Evolutionary conservation across 768 basidiomycete genomes (phyloP), one percentile per base, ranked within the genome.

Genomic region (Lanmaoa rubissima): DNA sequence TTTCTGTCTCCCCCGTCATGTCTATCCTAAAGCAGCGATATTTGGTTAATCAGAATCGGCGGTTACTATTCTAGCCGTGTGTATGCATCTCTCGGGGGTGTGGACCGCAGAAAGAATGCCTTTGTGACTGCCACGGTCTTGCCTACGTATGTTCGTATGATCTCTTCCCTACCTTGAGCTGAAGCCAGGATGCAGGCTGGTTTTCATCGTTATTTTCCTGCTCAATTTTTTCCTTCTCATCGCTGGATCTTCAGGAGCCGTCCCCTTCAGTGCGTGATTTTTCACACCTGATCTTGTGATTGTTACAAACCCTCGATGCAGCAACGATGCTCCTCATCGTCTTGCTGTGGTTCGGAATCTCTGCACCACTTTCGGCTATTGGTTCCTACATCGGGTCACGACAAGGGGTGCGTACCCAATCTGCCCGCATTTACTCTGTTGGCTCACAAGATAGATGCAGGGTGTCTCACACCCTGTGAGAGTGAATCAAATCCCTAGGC

Each of bases 401-500:
- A 70, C 90, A 93, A 65, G 95, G 95, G 16, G 92, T 94, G 73
- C 53, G 87, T 69, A 28, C 17, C 19, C 49, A 34, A 43, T 17
- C 6, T 42, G 7, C 34, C 35, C 11, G 12, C 24, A 6, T 34
- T 36, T 35, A 34, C 21, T 46, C 16, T 36, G 32, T 46, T 57
- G 40, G 45, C 53, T 54, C 35, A 66, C 48, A 61, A 26, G 54
- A 40, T 21, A 42, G 47, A 42, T 51, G 5, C 59, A 95, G 92
- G 78, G 75, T 31, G 73, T 97, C 54, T 72, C 77, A n/a, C 83
- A 94, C 67, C 95, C 94, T 12, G 90, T 93, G 39, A 80, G 94
- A 57, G 91, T 94, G 32, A 92, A 96, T 62, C 88, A 85, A 54
- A 98, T 98, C 55, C 96, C 96, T 14, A 83, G 95, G n/a, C 96